Evolutionary conservation across 2,329 filamentous ascomycete species (phyloP).

Genomic region (Lecanicillium sp.): DNA sequence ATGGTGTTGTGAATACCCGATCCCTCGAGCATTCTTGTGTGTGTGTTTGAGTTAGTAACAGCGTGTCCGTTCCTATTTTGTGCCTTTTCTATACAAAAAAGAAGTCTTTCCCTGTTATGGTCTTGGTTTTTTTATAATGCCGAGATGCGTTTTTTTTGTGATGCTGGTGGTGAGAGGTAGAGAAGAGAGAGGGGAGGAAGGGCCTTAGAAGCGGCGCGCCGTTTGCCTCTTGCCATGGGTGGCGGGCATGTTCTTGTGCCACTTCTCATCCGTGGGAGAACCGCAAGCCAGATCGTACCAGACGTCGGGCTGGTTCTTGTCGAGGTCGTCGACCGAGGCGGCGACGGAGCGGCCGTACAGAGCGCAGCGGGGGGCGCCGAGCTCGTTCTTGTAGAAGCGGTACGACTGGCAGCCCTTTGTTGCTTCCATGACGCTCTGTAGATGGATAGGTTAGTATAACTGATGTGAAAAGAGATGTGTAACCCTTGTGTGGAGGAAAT

Average conservation of each 20-base stretch:
- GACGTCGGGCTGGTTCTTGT: constrained; percentile 18
- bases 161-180: no score
- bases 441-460: not conserved
- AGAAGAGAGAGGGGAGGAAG: not conserved
- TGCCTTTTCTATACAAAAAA: not conserved
- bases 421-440: constrained; percentile 21
- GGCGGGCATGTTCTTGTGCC: constrained; percentile 10
- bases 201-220: not conserved
- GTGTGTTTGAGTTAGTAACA: not conserved
- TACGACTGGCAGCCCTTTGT: constrained; percentile 27
- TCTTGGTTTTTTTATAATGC: no score
- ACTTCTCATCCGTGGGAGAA: constrained; percentile 19
- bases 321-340: constrained; percentile 19
- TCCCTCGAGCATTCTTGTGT: not conserved
- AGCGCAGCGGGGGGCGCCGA: constrained; percentile 24
- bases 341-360: constrained; percentile 26
- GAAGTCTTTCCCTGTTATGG: not conserved
- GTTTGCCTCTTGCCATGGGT: constrained; percentile 5
- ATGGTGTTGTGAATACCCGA: no score
- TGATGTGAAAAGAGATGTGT: not conserved
- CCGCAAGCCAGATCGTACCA: constrained; percentile 31
- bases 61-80: not conserved
- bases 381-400: constrained; percentile 24
- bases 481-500: not conserved
- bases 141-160: no score